phyloP scores from a whole-genome alignment of 768 basidiomycete genomes.

The Myochromella boudieri region DNA sequence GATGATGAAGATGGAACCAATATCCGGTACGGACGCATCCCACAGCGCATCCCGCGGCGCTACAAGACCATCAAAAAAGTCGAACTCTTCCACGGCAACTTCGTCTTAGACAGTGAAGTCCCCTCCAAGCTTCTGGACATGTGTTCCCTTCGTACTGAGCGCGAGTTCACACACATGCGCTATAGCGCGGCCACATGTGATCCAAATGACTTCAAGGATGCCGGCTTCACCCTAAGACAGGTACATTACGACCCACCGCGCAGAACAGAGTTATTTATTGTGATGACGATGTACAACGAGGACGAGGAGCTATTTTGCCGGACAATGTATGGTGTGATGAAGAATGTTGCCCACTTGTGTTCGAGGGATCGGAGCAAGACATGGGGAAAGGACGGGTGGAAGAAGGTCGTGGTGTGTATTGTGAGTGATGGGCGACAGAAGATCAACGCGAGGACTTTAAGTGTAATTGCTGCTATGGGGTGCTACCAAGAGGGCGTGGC shows the following conservation, averaged over 20 bases:
- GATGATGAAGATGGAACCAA: conserved; percentile 44
- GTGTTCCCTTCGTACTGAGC: conserved; percentile 72
- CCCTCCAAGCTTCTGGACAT: conserved; percentile 89
- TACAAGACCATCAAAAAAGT: conserved; percentile 95
- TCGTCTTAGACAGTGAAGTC: conserved; percentile 87
- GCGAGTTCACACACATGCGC: conserved; percentile 95
- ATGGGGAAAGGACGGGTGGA: conserved; percentile 98
- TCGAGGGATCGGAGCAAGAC: conserved; percentile 86
- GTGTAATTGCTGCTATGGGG: conserved; percentile 90
- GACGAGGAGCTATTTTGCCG: conserved; percentile 88
- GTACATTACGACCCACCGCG: conserved; percentile 89
- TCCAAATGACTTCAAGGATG: conserved; percentile 85
- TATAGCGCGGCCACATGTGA: conserved; percentile 96
- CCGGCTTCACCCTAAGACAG: conserved; percentile 86
- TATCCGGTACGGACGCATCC: conserved; percentile 87
- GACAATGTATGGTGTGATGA: conserved; percentile 95
- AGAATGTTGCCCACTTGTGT: conserved; percentile 88
- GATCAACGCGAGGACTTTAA: conserved; percentile 81
- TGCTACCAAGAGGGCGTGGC: conserved; percentile 93
- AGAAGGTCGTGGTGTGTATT: conserved; percentile 94
- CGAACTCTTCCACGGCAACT: conserved; percentile 90
- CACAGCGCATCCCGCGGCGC: conserved; percentile 83
- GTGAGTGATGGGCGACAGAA: conserved; percentile 85
- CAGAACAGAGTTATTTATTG: conserved; percentile 92
- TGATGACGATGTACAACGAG: conserved; percentile 98